Conservation (phyloP, 2,329 filamentous ascomycete species). For the Venturia oleaginea region DNA sequence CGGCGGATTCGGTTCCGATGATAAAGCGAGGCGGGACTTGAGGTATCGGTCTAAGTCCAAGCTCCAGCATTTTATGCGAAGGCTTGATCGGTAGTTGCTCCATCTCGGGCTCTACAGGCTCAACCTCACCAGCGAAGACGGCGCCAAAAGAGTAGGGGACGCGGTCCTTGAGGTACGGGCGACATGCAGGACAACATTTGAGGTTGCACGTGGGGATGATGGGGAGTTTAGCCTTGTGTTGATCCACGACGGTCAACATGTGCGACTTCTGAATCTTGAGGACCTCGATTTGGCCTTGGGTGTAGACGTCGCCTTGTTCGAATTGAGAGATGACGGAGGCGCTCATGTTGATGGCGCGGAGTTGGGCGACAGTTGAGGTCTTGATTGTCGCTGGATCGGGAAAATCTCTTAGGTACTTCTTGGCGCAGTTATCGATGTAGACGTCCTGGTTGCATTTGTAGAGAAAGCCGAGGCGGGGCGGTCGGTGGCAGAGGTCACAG, state of each 20-base stretch:
- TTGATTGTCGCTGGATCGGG: neutral
- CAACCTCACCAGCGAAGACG: slow-evolving; percentile 29
- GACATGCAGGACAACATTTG: slow-evolving; percentile 30
- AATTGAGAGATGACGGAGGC: slow-evolving; percentile 26
- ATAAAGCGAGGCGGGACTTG: neutral
- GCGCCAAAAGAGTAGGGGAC: slow-evolving; percentile 36
- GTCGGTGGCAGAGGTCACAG: slow-evolving; percentile 51
- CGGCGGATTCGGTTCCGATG: neutral
- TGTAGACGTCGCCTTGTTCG: slow-evolving; percentile 20
- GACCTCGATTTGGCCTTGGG: neutral
- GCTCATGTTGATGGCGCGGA: slow-evolving; percentile 24
- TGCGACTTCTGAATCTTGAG: slow-evolving; percentile 26
- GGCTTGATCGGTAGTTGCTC: neutral
- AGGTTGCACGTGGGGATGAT: slow-evolving; percentile 31
- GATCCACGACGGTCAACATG: slow-evolving; percentile 1
- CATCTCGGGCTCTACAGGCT: slow-evolving; percentile 3
- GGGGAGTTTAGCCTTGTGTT: neutral
- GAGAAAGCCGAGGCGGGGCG: slow-evolving; percentile 58
- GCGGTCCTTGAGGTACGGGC: slow-evolving; percentile 40
- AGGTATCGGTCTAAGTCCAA: neutral
- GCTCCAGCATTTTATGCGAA: neutral
- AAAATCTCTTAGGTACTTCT: neutral
- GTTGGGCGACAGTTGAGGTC: slow-evolving; percentile 9
- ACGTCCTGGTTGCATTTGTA: slow-evolving; percentile 64
- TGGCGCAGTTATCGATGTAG: neutral